Conservation (phyloP, 2,329 filamentous ascomycete genomes). For the Fusarium burgessii region DNA sequence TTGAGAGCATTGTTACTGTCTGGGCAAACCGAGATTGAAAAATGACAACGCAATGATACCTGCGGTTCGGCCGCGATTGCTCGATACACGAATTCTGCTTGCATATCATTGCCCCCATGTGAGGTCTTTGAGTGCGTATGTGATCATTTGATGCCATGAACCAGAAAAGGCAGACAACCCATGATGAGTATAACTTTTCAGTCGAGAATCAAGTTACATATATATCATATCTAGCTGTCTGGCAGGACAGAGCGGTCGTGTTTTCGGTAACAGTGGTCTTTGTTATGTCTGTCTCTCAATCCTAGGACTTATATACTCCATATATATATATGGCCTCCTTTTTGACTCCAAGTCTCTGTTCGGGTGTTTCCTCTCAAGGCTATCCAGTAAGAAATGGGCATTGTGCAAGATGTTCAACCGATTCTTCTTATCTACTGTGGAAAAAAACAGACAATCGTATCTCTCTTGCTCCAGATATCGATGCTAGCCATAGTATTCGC, state of each 20-base stretch:
- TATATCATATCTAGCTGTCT: not conserved
- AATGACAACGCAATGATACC: slow-evolving; percentile 46
- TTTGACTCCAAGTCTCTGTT: not conserved
- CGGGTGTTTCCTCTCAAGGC: not conserved
- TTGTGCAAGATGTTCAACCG: not conserved
- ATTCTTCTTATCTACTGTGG: not conserved
- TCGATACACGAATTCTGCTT: slow-evolving; percentile 30
- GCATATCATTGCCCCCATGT: not conserved
- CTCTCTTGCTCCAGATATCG: too few relatives aligned
- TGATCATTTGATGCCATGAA: not conserved
- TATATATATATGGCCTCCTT: not conserved
- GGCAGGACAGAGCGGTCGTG: not conserved
- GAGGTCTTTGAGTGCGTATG: not conserved
- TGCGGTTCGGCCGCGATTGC: slow-evolving; percentile 35
- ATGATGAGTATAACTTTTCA: not conserved
- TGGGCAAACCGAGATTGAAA: slow-evolving; percentile 40
- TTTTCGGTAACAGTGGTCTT: not conserved
- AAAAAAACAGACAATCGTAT: not conserved
- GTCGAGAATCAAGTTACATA: not conserved
- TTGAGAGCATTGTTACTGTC: slow-evolving; percentile 36
- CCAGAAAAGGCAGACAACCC: not conserved
- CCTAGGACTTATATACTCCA: not conserved
- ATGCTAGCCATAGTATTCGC: not conserved
- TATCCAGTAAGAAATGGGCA: not conserved
- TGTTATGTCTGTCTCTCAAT: not conserved